These are phyloP conservation scores for Priceomyces melissophilus DNA, from an alignment of 805 yeast species.

Conservation along the genomic window DNA sequence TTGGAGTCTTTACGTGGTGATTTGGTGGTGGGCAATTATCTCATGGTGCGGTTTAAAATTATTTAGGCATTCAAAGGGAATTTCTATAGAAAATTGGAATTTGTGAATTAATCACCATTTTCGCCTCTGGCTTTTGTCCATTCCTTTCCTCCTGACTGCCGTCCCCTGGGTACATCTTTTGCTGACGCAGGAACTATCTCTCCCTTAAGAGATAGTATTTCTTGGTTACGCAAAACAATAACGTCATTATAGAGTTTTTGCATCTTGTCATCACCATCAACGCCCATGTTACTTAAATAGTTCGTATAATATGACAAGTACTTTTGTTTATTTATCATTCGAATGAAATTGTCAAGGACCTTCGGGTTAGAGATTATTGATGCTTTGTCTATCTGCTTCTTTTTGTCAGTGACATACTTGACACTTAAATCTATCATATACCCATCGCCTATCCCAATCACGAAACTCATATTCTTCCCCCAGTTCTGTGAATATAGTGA, in stretches of 20 bases:
- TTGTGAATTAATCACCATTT: conserved; percentile 40
- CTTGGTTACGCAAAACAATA: conserved; percentile 33
- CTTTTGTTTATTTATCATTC: conserved; percentile 31
- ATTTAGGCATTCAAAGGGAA: conserved; percentile 75
- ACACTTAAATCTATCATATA: conserved; percentile 68
- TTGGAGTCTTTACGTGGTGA: conserved; percentile 39
- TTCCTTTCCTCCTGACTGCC: conserved; percentile 72
- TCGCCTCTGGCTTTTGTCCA: conserved; percentile 87
- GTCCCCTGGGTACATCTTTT: conserved; percentile 34
- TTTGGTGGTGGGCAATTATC: conserved; percentile 63
- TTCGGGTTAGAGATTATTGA: conserved; percentile 44
- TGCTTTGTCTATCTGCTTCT: conserved; percentile 31
- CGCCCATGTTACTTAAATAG: conserved; percentile 1
- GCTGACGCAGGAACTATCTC: conserved; percentile 16
- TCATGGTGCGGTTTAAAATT: conserved; percentile 82
- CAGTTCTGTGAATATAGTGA: conserved; percentile 74
- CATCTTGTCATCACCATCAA: conserved; percentile 8
- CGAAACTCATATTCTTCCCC: conserved; percentile 93
- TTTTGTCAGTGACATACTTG: conserved; percentile 53
- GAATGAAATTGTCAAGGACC: conserved; percentile 33
- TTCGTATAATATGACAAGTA: conserved; percentile 7
- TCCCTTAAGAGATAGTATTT: conserved; percentile 13
- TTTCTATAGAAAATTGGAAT: conserved; percentile 11
- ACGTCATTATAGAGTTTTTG: conserved; percentile 32
- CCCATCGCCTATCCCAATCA: conserved; percentile 60